A percentile compares a stretch with the other conserved stretches of the same genome.
Conservation (phyloP, 164 flowering plant genomes). For the Annona squamosa region DNA sequence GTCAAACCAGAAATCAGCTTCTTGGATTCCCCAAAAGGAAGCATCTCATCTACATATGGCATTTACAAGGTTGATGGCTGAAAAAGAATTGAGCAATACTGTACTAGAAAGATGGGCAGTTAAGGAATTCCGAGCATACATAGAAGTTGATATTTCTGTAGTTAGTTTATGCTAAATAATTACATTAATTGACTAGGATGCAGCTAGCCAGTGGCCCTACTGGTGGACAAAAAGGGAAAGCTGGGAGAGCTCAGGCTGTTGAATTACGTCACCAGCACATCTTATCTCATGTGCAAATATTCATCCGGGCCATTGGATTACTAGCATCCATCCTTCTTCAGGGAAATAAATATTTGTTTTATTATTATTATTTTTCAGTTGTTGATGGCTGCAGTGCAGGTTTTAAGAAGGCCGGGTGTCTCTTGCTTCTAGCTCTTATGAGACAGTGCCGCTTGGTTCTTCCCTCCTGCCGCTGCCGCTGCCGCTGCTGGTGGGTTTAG, state of each 20-base stretch:
- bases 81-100: not conserved
- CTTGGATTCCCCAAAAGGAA: no score
- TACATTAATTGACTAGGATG: not conserved
- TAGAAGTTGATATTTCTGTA: not conserved
- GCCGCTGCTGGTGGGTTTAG: conserved; percentile 1
- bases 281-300: not conserved
- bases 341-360: not conserved
- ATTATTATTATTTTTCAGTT: not conserved
- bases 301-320: not conserved
- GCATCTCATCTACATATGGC: no score
- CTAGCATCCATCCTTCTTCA: not conserved
- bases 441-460: conserved; percentile 5
- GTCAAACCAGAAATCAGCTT: no score
- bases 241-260: conserved; percentile 11
- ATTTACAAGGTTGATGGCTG: not conserved
- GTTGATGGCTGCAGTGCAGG: not conserved
- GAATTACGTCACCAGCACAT: conserved; percentile 20
- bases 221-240: not conserved
- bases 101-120: not conserved
- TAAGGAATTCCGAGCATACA: not conserved
- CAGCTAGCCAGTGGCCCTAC: not conserved
- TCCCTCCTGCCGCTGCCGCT: not conserved
- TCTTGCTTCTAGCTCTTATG: conserved; percentile 17
- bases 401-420: conserved; percentile 10
- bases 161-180: not conserved